Evolutionary conservation across 441 rosid genomes (phyloP), one percentile per base, ranked within the genome.

Genomic region (Jatropha multifida): DNA sequence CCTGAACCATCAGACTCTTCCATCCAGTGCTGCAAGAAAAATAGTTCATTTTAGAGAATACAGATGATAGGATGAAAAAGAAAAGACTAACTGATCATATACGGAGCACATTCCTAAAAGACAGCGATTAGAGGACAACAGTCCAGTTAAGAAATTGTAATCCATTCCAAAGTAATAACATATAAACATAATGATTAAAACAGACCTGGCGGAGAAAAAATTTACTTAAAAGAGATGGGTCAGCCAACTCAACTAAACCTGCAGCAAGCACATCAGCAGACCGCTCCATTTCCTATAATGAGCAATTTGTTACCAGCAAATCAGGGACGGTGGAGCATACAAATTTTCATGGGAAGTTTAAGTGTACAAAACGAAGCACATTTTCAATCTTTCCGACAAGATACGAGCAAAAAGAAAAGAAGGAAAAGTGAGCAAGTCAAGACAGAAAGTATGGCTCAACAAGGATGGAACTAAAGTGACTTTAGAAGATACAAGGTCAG

Each of bases 251-350:
- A 62, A 96, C 92, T 78, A 96, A 84, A 82, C 97, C 99, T 65
- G 98, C 97, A 82, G 99, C 99, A 78, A 96, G 92, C 76, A 96
- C 93, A 88, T 96, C 99, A 42, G 97, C 88, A 75, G 99, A 93
- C 69, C 93, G 89, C 77, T 93, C 99, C 99, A 96, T 96, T 81
- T 96, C 99, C 98, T 93, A 86, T 73, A 78, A 80, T 59, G 49
- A 69, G 60, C 74, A 73, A 82, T 74, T 60, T 42, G 52, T 65
- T 68, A 69, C 74, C 2, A 64, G 20, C 23, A 37, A 72, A 64
- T 67, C 17, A 40, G 32, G 37, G 27, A 48, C 41, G 14, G 52
- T 8, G 8, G 40, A 32, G 20, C 26, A 54, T 23, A 74, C n/a
- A 71, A 62, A 69, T 58, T 38, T 51, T 49, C 42, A 20, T 37